Evolutionary conservation across 129 eudicot genomes (phyloP), one percentile per base, ranked within the genome.

Genomic region (Helianthus tuberosus): DNA sequence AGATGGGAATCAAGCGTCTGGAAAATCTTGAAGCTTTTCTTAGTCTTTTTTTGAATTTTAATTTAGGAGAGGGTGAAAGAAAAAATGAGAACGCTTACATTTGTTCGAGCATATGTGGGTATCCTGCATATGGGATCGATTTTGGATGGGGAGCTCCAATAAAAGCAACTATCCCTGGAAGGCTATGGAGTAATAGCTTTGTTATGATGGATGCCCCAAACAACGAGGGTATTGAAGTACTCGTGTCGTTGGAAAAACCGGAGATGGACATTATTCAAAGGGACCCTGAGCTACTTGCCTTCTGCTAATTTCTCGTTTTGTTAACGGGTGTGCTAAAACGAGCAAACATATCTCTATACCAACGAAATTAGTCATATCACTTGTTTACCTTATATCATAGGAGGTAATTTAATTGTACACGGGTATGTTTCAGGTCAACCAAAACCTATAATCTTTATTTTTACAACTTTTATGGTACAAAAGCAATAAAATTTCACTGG

Each of bases 161-260:
- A 0, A 64, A 65, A 41, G 52, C 6, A 16, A 41, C 35, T 1
- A 3, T 16, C 32, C 52, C 53, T 41, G 69, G 69, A 41, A 65
- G 17, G 16, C 35, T 65, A 16, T 15, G 11, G 52, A 65, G 17
- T 15, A 41, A 65, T 65, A 65, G 69, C 69, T 65, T 65, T 41
- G 5, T 41, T 41, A 1, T 41, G 6, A 65, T 65, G 69, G 69
- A 65, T 41, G 51, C 53, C 8, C 52, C 69, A 0, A 65, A 65
- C 4, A 13, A 5, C 1, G 53, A 65, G 5, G 53, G 69, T 41
- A 9, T 65, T 41, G 51, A 38, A 65, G 69, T 16, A 17, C 8
- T n/a, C 17, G 69, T 41, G 36, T 38, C n/a, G 1, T 8, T 65
- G 23, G 16, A 3, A 41, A 65, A 65, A 39, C 51, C 16, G 17